A percentile compares a stretch with the other conserved stretches of the same genome.
These are phyloP conservation scores for Trichoderma semiorbis DNA, from an alignment of 2,329 filamentous ascomycete species.

Conservation along the genomic window DNA sequence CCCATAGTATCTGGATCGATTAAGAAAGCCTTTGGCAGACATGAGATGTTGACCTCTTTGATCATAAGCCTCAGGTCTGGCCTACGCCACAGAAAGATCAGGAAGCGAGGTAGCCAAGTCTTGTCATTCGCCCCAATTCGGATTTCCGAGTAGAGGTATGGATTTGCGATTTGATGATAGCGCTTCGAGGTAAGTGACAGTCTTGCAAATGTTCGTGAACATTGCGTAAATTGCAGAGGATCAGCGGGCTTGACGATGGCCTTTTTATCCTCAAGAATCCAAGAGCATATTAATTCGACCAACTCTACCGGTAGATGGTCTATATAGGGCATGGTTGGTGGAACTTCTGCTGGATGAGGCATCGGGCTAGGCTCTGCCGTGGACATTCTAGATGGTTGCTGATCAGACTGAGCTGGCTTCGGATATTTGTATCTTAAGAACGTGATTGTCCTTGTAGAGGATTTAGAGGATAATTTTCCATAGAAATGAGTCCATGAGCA, in stretches of 20 bases:
- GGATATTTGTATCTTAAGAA: neutral
- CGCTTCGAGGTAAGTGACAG: neutral
- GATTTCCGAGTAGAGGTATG: neutral
- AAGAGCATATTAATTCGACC: neutral
- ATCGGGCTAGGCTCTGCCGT: neutral
- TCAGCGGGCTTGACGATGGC: neutral
- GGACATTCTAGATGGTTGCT: neutral
- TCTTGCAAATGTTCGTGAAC: neutral
- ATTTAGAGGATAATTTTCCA: neutral
- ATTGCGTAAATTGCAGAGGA: constrained; percentile 12
- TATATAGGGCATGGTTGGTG: neutral
- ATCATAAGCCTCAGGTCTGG: neutral
- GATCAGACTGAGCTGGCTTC: neutral
- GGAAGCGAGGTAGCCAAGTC: neutral
- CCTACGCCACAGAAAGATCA: neutral
- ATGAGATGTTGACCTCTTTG: neutral
- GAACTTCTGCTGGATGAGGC: neutral
- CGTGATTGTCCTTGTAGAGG: neutral
- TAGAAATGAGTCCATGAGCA: neutral
- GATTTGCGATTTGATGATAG: neutral
- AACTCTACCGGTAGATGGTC: neutral
- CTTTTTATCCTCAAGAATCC: neutral
- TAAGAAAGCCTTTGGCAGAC: neutral
- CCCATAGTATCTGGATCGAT: neutral
- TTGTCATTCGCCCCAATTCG: neutral